These are phyloP conservation scores for Aspergillus panamensis DNA, from an alignment of 495 filamentous ascomycete genomes.

Conservation along the genomic window DNA sequence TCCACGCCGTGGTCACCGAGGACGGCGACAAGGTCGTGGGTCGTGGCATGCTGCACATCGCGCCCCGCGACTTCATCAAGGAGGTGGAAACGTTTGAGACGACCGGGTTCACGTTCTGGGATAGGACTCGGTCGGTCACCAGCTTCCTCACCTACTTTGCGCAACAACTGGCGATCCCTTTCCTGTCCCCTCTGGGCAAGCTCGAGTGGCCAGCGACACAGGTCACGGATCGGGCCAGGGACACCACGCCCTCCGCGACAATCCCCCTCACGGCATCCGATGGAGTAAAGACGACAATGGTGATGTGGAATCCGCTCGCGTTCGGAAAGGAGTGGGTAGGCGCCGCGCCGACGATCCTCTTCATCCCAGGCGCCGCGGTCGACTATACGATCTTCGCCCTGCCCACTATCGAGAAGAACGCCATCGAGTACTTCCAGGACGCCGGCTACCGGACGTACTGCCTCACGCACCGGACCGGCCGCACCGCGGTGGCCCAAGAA, in stretches of 20 bases:
- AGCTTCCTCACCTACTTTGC: constrained; percentile 3
- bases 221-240: background rate
- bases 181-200: background rate
- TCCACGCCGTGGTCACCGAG: background rate
- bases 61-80: background rate
- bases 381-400: constrained; percentile 4
- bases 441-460: constrained; percentile 1
- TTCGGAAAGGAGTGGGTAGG: background rate
- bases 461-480: constrained; percentile 1
- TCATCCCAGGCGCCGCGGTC: constrained; percentile 4
- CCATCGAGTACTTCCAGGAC: constrained; percentile 1
- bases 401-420: background rate
- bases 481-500: background rate
- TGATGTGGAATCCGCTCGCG: constrained; percentile 4
- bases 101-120: background rate
- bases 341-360: background rate
- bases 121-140: background rate
- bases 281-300: constrained; percentile 1
- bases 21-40: background rate
- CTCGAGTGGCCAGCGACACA: background rate
- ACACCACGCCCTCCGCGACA: background rate
- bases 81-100: background rate
- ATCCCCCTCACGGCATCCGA: background rate
- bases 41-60: constrained; percentile 1
- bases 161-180: background rate